These are phyloP conservation scores for Backusella westeae DNA, from an alignment of 192 early-diverging fungal species.

Conservation along the genomic window DNA sequence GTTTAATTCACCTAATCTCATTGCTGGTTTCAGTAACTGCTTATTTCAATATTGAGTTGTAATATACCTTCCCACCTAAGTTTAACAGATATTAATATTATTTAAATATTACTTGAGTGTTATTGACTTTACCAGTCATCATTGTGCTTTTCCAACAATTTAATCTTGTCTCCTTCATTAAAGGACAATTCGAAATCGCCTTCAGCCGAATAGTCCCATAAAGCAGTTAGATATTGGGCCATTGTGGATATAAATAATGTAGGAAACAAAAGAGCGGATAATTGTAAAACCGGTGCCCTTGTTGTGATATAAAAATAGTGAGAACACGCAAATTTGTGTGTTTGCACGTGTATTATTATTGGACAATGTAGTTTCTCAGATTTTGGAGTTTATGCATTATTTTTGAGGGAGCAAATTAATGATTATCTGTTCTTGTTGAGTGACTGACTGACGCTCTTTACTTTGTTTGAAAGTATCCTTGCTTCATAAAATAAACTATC, in stretches of 20 bases:
- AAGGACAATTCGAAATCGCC: slow-evolving; percentile 37
- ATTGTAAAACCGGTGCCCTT: neutral
- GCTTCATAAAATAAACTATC: no score
- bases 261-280: neutral
- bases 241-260: slow-evolving; percentile 7
- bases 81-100: neutral
- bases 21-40: neutral
- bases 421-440: no score
- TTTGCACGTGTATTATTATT: neutral
- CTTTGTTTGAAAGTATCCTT: no score
- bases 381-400: neutral
- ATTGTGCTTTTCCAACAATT: slow-evolving; percentile 36
- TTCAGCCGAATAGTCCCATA: slow-evolving; percentile 38
- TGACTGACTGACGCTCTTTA: no score
- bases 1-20: slow-evolving; percentile 28
- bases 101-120: neutral
- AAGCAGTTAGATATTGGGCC: slow-evolving; percentile 31
- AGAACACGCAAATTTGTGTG: neutral
- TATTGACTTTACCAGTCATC: slow-evolving; percentile 32
- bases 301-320: neutral
- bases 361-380: neutral
- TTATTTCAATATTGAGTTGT: neutral
- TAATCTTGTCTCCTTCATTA: slow-evolving; percentile 34
- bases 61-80: slow-evolving; percentile 26
- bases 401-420: neutral